These are phyloP conservation scores for Candida lessepsii DNA, from an alignment of 805 yeast genomes.

Conservation along the genomic window DNA sequence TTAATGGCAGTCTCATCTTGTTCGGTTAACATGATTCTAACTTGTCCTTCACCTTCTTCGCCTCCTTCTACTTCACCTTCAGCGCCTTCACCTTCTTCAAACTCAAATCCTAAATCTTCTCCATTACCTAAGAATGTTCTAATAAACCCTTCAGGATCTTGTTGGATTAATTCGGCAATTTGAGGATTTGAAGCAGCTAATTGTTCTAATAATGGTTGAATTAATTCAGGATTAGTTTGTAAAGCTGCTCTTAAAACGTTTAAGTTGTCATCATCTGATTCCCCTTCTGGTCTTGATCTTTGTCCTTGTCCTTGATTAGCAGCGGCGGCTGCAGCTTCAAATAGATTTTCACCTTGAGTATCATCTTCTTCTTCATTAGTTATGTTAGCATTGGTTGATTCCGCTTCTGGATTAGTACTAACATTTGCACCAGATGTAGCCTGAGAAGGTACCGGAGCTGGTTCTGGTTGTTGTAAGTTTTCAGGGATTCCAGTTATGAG, in stretches of 20 bases:
- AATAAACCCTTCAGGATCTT: constrained; percentile 87
- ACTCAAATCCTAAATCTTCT: constrained; percentile 45
- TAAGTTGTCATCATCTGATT: constrained; percentile 46
- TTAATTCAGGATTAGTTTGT: constrained; percentile 81
- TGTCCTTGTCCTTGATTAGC: constrained; percentile 15
- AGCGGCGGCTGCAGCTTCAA: constrained; percentile 50
- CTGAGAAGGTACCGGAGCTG: constrained; percentile 19
- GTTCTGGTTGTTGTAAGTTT: constrained; percentile 34
- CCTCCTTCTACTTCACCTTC: constrained; percentile 34
- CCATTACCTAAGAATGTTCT: constrained; percentile 65
- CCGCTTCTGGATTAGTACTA: constrained; percentile 19
- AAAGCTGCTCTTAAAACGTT: constrained; percentile 69
- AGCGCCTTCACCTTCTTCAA: constrained; percentile 34
- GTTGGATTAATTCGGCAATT: constrained; percentile 72
- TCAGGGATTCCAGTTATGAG: constrained; percentile 88
- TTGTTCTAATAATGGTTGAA: constrained; percentile 81
- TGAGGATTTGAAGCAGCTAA: constrained; percentile 82
- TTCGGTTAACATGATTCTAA: constrained; percentile 64
- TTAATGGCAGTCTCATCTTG: constrained; percentile 89
- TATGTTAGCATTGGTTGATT: constrained; percentile 20
- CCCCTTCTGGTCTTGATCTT: constrained; percentile 29
- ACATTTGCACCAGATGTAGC: constrained; percentile 4
- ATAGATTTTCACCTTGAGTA: constrained; percentile 45
- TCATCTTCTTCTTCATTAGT: constrained; percentile 29
- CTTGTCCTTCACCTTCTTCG: constrained; percentile 38